phyloP scores from a whole-genome alignment of 1,284 basidiomycete genomes.

The Rhodotorula sp. region DNA sequence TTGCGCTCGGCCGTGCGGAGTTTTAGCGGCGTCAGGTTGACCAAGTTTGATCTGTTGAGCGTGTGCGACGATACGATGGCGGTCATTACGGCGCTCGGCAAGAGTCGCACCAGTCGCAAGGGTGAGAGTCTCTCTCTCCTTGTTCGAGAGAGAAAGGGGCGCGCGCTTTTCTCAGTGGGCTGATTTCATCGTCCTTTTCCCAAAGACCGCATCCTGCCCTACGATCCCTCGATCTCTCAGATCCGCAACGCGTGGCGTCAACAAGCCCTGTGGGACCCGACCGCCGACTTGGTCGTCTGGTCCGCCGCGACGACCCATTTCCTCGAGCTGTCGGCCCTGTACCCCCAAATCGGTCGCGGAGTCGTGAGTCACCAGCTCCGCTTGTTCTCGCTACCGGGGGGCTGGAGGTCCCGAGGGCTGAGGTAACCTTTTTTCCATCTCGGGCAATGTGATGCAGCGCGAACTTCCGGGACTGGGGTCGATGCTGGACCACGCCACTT shows the following conservation, averaged over 20 bases:
- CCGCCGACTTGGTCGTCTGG: constrained; percentile 27
- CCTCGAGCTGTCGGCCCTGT: constrained; percentile 30
- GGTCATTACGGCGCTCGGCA: constrained; percentile 24
- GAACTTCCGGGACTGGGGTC: constrained; percentile 9
- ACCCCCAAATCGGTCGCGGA: constrained; percentile 16
- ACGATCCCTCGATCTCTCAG: constrained; percentile 31
- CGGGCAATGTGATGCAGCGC: background rate
- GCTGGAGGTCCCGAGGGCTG: no score
- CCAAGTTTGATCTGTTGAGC: constrained; percentile 20
- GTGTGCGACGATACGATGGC: constrained; percentile 37
- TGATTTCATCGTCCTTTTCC: no score
- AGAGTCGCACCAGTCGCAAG: constrained; percentile 14
- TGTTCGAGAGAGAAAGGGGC: no score
- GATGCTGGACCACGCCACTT: background rate
- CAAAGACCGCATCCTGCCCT: constrained; percentile 37
- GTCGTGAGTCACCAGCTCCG: constrained; percentile 24
- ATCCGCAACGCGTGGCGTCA: constrained; percentile 34
- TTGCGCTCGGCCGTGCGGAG: constrained; percentile 30
- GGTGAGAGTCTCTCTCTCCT: constrained; percentile 3
- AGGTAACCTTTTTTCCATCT: background rate
- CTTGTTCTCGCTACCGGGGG: no score
- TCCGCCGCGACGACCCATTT: constrained; percentile 37
- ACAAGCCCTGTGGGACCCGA: constrained; percentile 18
- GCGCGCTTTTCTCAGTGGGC: rapidly evolving
- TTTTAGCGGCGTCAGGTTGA: constrained; percentile 25